A percentile compares a stretch with the other conserved stretches of the same genome.
phyloP scores from a whole-genome alignment of 1,139 yeast genomes.

The Pichia sp. region DNA sequence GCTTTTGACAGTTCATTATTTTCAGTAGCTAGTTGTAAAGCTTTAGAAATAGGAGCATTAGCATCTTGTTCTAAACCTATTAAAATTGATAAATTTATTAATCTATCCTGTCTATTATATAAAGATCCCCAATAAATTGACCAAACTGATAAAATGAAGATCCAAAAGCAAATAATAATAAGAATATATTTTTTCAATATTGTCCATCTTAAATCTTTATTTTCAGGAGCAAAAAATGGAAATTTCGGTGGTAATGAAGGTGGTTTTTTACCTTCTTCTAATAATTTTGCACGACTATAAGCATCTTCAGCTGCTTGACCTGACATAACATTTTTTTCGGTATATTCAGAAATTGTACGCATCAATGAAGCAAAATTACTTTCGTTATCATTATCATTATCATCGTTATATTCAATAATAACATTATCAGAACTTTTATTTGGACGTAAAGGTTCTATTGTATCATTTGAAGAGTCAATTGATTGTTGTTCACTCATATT shows the following conservation, averaged over 20 bases:
- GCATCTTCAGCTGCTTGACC: constrained; percentile 15
- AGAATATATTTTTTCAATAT: constrained; percentile 13
- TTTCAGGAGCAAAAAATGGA: constrained; percentile 16
- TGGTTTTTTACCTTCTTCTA: constrained; percentile 5
- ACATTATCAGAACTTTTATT: background rate
- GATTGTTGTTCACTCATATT: too few species aligned
- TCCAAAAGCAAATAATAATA: constrained; percentile 17
- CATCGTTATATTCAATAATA: background rate
- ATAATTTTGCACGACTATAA: constrained; percentile 1
- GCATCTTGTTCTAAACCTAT: constrained; percentile 42
- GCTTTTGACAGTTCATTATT: constrained; percentile 21
- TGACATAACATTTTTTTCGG: constrained; percentile 17
- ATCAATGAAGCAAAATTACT: constrained; percentile 9
- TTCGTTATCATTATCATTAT: background rate
- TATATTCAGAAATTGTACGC: constrained; percentile 23
- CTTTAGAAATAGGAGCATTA: constrained; percentile 34
- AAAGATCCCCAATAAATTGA: constrained; percentile 60
- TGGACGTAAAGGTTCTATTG: background rate
- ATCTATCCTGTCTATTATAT: constrained; percentile 37
- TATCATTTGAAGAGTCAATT: too few species aligned
- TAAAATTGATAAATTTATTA: constrained; percentile 37
- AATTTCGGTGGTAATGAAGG: constrained; percentile 9
- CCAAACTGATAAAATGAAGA: constrained; percentile 35
- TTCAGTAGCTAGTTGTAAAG: constrained; percentile 30
- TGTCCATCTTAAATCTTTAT: constrained; percentile 7